Evolutionary conservation across 2,329 filamentous ascomycete genomes (phyloP).

Genomic region (Colletotrichum sp.): DNA sequence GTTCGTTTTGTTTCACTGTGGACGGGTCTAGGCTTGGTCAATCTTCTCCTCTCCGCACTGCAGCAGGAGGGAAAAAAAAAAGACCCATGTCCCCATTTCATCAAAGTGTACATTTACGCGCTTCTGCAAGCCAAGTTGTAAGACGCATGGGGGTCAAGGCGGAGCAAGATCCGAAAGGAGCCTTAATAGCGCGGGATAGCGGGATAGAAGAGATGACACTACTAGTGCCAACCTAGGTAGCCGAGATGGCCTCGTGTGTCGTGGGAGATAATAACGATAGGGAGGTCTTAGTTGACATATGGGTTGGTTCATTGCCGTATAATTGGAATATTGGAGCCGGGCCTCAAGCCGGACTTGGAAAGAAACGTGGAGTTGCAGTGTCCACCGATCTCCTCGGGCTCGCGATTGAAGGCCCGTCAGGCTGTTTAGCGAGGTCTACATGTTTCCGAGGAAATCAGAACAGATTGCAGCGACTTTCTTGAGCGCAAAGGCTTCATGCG

Average conservation of each 20-base stretch:
- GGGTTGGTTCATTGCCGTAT: not conserved
- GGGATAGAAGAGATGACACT: conserved; percentile 12
- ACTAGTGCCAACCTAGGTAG: not conserved
- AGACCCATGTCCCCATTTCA: not conserved
- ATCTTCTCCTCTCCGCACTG: not conserved
- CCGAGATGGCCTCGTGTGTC: not conserved
- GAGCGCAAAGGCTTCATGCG: not conserved
- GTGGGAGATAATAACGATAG: not conserved
- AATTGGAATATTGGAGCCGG: conserved; percentile 8
- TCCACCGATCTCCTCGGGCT: not conserved
- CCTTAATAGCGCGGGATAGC: not conserved
- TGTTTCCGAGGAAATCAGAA: not conserved
- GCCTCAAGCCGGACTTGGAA: not conserved
- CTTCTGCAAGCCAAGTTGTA: not conserved
- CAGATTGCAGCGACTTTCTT: not conserved
- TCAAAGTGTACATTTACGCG: not conserved
- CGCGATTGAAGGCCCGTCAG: not conserved
- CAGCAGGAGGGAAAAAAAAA: not conserved
- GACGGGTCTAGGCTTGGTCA: conserved; percentile 6
- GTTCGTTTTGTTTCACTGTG: conserved; percentile 19
- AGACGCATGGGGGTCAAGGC: not conserved
- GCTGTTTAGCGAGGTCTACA: not conserved
- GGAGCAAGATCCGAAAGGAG: not conserved
- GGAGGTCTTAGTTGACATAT: not conserved
- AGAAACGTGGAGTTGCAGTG: not conserved